These are phyloP conservation scores for Tulasnella sp. DNA, from an alignment of 768 basidiomycete species.

Conservation along the genomic window DNA sequence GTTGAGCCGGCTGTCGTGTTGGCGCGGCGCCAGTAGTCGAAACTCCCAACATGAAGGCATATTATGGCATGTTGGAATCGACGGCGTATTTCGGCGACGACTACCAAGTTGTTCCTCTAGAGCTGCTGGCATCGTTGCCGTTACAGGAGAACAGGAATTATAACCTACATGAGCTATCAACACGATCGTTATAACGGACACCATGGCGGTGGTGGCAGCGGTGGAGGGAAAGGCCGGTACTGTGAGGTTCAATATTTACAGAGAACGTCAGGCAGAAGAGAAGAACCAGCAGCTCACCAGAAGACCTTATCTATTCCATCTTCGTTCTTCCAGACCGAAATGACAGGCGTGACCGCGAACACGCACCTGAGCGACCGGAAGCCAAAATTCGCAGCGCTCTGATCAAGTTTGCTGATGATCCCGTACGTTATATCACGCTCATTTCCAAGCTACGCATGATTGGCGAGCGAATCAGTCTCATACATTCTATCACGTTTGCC, in stretches of 20 bases:
- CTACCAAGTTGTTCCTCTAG: too few species aligned
- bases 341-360: conserved; percentile 3
- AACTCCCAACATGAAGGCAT: too few species aligned
- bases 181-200: not conserved
- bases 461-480: too few species aligned
- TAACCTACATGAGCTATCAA: conserved; percentile 6
- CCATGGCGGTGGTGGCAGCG: conserved; percentile 6
- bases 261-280: not conserved
- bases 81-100: too few species aligned
- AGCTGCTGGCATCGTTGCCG: too few species aligned
- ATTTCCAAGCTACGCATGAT: not conserved
- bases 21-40: too few species aligned
- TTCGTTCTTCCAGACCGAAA: not conserved
- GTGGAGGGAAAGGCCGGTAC: conserved; percentile 1
- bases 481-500: not conserved
- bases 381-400: conserved; percentile 49
- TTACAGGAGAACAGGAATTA: too few species aligned
- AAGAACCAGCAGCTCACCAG: not conserved
- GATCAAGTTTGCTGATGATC: conserved; percentile 65
- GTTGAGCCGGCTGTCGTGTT: too few species aligned
- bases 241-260: conserved; percentile 4
- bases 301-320: too few species aligned
- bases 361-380: conserved; percentile 11
- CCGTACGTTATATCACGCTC: conserved; percentile 37
- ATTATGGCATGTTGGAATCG: too few species aligned